A percentile compares a stretch with the other conserved stretches of the same genome.
Evolutionary conservation across 1,139 yeast species (phyloP).

Genomic region (Ogataea hybrid): DNA sequence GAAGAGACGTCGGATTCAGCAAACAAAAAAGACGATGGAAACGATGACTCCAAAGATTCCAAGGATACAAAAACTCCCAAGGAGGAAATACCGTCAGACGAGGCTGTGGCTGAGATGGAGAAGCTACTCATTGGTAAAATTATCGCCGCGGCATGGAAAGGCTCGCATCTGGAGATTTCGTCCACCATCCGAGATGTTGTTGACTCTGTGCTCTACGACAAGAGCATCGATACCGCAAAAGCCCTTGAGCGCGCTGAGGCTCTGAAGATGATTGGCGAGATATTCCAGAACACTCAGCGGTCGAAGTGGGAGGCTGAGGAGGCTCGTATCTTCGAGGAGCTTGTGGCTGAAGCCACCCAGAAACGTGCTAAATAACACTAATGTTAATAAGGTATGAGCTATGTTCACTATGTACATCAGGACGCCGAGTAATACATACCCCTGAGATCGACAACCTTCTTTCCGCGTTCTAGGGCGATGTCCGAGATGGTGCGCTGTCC

Average conservation of each 20-base stretch:
- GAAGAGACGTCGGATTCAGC: conserved; percentile 7
- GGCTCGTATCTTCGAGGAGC: conserved; percentile 84
- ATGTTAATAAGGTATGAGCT: conserved; percentile 9
- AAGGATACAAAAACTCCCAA: conserved; percentile 39
- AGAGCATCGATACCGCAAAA: conserved; percentile 49
- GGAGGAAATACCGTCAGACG: conserved; percentile 62
- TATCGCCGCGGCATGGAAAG: conserved; percentile 95
- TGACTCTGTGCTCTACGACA: conserved; percentile 64
- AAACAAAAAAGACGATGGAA: conserved; percentile 21
- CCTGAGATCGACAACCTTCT: conserved; percentile 90
- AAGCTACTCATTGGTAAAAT: conserved; percentile 86
- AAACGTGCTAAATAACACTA: conserved; percentile 67
- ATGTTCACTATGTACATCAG: conserved; percentile 9
- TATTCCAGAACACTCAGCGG: conserved; percentile 64
- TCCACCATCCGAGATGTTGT: conserved; percentile 87
- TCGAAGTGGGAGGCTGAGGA: conserved; percentile 89
- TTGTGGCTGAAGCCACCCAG: conserved; percentile 88
- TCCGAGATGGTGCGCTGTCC: conserved; percentile 83
- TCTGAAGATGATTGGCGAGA: conserved; percentile 67
- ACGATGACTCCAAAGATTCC: conserved; percentile 30
- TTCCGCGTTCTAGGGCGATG: conserved; percentile 90
- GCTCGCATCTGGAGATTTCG: conserved; percentile 85
- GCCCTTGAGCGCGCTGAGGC: conserved; percentile 81
- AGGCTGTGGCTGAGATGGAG: conserved; percentile 83
- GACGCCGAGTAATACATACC: conserved; percentile 71